Conservation (phyloP, 2,329 filamentous ascomycete species). For the Xylaria sp. region DNA sequence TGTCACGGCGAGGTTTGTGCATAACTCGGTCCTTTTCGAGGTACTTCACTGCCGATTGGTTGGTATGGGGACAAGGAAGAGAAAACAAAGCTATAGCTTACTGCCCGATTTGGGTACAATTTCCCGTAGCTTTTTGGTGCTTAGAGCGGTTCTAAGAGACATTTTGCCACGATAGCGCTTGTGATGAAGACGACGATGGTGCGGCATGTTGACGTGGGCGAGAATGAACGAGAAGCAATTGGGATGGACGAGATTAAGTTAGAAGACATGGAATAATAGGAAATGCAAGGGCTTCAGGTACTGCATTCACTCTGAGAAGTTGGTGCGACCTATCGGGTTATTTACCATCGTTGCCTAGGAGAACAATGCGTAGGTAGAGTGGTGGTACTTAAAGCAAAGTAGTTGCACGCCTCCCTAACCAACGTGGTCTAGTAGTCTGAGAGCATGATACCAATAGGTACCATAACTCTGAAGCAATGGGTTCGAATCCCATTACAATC, state of each 20-base stretch:
- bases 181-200: not conserved
- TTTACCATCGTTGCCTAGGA: not conserved
- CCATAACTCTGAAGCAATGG: slow-evolving; percentile 8
- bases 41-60: slow-evolving; percentile 11
- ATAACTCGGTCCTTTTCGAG: not conserved
- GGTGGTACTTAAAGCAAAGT: not conserved
- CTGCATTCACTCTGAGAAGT: not conserved
- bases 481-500: slow-evolving; percentile 19
- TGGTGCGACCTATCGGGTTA: not conserved
- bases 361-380: not conserved
- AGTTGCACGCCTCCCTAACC: not conserved
- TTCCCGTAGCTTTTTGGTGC: not conserved
- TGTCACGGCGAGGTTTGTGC: not conserved
- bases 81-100: not conserved
- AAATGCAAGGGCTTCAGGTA: not conserved
- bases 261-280: not conserved
- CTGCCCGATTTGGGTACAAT: slow-evolving; percentile 1
- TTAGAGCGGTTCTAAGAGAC: not conserved
- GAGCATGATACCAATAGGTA: not conserved
- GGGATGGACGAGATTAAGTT: not conserved
- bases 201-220: too few relatives aligned
- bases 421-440: slow-evolving; percentile 18
- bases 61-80: not conserved
- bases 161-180: not conserved
- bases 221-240: not conserved